A percentile compares a stretch with the other conserved stretches of the same genome.
These are phyloP conservation scores for Dactylorhiza incarnata DNA, from an alignment of 106 monocot species.

Conservation along the genomic window DNA sequence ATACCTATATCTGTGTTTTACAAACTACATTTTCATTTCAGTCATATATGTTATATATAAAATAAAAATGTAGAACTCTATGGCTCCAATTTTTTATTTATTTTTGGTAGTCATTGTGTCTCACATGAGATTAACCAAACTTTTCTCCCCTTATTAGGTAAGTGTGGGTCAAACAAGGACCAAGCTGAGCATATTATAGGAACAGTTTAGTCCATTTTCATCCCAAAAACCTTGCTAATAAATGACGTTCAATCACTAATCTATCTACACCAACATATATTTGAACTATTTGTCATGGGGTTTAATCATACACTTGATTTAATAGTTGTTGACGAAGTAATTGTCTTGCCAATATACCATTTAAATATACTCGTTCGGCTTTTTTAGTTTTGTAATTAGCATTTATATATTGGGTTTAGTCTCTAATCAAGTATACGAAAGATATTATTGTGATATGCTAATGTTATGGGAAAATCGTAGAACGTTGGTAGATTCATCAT, in stretches of 20 bases:
- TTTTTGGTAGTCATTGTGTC: neutral
- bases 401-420: neutral
- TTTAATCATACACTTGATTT: neutral
- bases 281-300: neutral
- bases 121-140: neutral
- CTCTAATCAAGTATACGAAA: neutral
- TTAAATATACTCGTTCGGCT: neutral
- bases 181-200: neutral
- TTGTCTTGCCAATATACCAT: neutral
- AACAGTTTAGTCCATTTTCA: neutral
- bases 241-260: neutral
- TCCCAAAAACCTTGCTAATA: neutral
- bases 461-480: neutral
- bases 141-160: neutral
- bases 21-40: neutral
- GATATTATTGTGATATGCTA: neutral
- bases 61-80: neutral
- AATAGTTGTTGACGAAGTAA: neutral
- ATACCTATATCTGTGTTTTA: neutral
- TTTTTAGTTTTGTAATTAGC: neutral
- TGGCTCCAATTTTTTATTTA: neutral
- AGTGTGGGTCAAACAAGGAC: neutral
- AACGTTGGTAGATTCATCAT: no score
- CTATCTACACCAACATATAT: neutral
- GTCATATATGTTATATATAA: neutral